These are phyloP conservation scores for Russula ochroleuca DNA, from an alignment of 768 basidiomycete genomes.

Conservation along the genomic window DNA sequence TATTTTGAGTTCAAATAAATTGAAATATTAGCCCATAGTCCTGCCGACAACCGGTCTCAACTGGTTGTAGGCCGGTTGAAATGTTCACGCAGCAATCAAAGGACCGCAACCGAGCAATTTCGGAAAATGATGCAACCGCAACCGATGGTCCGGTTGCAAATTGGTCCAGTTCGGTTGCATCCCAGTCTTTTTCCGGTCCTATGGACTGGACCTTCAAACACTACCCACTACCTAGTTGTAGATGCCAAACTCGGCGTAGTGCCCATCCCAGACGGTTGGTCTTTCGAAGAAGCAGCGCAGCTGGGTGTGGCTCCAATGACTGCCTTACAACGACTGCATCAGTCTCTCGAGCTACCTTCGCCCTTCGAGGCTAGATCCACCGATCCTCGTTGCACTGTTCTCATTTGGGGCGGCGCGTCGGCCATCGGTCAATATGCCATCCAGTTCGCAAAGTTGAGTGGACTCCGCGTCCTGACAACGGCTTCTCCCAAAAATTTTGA, in stretches of 20 bases:
- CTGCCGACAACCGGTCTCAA: no score
- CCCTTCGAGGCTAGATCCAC: slow-evolving; percentile 5
- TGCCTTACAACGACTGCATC: slow-evolving; percentile 21
- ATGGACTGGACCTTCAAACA: no score
- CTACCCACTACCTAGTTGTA: no score
- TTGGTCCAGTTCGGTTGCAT: no score
- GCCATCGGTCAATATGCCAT: slow-evolving; percentile 37
- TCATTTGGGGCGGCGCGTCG: slow-evolving; percentile 29
- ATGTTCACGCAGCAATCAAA: no score
- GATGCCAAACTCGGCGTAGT: slow-evolving; percentile 12
- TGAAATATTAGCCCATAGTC: no score
- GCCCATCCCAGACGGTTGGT: slow-evolving; percentile 19
- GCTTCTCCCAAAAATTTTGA: slow-evolving; percentile 37
- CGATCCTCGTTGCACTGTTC: not conserved
- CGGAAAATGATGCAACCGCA: no score
- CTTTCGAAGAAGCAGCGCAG: slow-evolving; percentile 26
- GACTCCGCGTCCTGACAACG: slow-evolving; percentile 36
- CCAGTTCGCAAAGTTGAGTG: slow-evolving; percentile 34
- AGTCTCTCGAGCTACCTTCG: slow-evolving; percentile 19
- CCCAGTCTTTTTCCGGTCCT: no score
- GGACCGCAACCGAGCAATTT: no score
- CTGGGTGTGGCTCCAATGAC: slow-evolving; percentile 23
- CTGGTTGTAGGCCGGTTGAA: no score
- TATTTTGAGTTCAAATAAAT: no score
- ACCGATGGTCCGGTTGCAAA: no score